A percentile compares a stretch with the other conserved stretches of the same genome.
Conservation (phyloP, 116 monocot species). For the Papilionanthe hybrid region DNA sequence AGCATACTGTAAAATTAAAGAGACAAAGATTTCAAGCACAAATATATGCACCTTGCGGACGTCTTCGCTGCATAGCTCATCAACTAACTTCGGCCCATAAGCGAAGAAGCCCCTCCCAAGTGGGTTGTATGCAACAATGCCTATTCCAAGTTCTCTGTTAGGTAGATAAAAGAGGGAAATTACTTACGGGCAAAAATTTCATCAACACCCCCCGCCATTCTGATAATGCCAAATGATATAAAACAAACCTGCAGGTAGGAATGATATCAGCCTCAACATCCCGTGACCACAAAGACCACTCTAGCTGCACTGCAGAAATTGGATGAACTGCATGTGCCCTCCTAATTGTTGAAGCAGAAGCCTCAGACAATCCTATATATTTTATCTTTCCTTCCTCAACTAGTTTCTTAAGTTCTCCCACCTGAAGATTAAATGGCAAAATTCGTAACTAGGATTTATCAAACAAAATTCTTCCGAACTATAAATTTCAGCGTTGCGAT, state of each 20-base stretch:
- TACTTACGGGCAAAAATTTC: not conserved
- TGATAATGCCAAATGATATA: not conserved
- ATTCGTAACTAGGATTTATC: too few species aligned
- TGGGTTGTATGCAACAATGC: too few species aligned
- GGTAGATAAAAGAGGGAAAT: not conserved
- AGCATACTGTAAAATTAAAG: not conserved
- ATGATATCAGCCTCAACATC: conserved; percentile 62
- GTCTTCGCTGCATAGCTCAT: too few species aligned
- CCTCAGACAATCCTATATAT: conserved; percentile 68
- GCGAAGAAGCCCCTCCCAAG: too few species aligned
- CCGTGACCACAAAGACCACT: conserved; percentile 78
- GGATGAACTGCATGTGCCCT: conserved; percentile 52
- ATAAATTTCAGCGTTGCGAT: not conserved
- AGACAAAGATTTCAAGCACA: too few species aligned
- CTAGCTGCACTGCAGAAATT: conserved; percentile 60
- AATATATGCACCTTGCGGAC: not conserved
- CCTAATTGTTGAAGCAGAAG: conserved; percentile 29
- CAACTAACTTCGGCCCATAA: too few species aligned
- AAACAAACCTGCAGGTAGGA: conserved; percentile 18
- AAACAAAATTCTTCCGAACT: too few species aligned
- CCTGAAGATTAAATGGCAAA: conserved; percentile 14
- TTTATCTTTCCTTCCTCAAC: conserved; percentile 76
- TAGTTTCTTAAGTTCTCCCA: conserved; percentile 77
- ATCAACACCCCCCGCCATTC: not conserved
- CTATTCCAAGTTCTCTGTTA: too few species aligned